These are phyloP conservation scores for Diaporthe australafricana DNA, from an alignment of 2,329 filamentous ascomycete species.

Conservation along the genomic window DNA sequence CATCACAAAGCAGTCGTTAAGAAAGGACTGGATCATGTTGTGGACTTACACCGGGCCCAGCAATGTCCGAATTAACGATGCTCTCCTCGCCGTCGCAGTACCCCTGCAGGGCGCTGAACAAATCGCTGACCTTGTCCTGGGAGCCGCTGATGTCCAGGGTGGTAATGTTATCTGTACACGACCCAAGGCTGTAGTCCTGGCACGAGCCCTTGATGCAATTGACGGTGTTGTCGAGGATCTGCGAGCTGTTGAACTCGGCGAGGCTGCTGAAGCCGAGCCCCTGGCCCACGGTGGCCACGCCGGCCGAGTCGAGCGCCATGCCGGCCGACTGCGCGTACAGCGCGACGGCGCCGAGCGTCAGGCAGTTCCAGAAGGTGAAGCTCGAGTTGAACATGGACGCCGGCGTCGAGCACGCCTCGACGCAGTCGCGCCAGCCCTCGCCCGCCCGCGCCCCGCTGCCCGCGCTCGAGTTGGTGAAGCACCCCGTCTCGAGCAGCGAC, in stretches of 20 bases:
- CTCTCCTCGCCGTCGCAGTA: constrained; percentile 30
- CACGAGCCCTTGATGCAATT: constrained; percentile 34
- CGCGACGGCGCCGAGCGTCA: constrained; percentile 30
- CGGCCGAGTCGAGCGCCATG: constrained; percentile 9
- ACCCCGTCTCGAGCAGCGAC: constrained; percentile 28
- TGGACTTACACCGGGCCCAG: constrained; percentile 32
- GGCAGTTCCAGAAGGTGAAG: constrained; percentile 35
- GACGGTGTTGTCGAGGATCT: constrained; percentile 20
- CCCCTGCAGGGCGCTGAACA: constrained; percentile 19
- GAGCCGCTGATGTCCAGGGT: constrained; percentile 19
- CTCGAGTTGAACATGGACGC: constrained; percentile 34
- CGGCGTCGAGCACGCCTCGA: constrained; percentile 18
- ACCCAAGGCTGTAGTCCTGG: constrained; percentile 33
- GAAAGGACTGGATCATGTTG: too few species aligned
- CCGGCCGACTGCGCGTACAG: background rate
- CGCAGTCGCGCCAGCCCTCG: constrained; percentile 31
- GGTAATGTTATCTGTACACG: constrained; percentile 30
- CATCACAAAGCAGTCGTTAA: too few species aligned
- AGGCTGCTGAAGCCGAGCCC: constrained; percentile 29
- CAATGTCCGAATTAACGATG: constrained; percentile 34
- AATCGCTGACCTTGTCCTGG: constrained; percentile 18
- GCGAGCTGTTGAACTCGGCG: constrained; percentile 30
- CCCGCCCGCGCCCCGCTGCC: constrained; percentile 8
- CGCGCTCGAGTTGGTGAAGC: constrained; percentile 31
- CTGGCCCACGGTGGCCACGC: constrained; percentile 10